Conservation (phyloP, 345 rosid species). For the Lenwebbia sp. region DNA sequence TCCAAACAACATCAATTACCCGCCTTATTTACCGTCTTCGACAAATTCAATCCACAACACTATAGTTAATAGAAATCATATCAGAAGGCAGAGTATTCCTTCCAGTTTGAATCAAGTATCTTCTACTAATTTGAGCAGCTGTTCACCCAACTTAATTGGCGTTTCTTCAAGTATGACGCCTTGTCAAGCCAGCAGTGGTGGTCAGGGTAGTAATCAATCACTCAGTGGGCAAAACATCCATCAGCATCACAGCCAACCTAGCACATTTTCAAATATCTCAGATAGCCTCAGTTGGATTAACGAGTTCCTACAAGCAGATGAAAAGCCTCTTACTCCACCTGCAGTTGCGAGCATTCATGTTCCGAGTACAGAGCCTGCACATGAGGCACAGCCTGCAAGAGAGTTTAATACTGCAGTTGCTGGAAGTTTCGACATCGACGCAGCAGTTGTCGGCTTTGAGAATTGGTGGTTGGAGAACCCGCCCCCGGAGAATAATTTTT, state of each 20-base stretch:
- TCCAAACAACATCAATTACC: conserved; percentile 1
- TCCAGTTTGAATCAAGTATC: neutral
- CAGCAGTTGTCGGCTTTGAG: conserved; percentile 2
- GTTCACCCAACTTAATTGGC: neutral
- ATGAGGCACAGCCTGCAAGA: neutral
- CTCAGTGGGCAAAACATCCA: neutral
- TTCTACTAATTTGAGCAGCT: neutral
- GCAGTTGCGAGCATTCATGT: neutral
- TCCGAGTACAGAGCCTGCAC: neutral
- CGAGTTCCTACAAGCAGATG: neutral
- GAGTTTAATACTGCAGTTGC: conserved; percentile 4
- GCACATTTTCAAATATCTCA: neutral
- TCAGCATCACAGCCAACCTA: neutral
- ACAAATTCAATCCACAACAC: neutral
- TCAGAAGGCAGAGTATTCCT: neutral
- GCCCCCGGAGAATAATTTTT: conserved; percentile 5
- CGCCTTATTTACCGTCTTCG: neutral
- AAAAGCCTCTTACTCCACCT: neutral
- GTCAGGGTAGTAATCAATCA: neutral
- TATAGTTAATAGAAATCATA: neutral
- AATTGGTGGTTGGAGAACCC: conserved; percentile 15
- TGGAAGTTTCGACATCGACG: conserved; percentile 1
- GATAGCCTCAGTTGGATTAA: neutral
- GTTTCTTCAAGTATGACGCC: neutral
- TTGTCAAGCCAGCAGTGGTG: neutral